Evolutionary conservation across 2,329 filamentous ascomycete species (phyloP).

Genomic region (Didymellaceae sp.): DNA sequence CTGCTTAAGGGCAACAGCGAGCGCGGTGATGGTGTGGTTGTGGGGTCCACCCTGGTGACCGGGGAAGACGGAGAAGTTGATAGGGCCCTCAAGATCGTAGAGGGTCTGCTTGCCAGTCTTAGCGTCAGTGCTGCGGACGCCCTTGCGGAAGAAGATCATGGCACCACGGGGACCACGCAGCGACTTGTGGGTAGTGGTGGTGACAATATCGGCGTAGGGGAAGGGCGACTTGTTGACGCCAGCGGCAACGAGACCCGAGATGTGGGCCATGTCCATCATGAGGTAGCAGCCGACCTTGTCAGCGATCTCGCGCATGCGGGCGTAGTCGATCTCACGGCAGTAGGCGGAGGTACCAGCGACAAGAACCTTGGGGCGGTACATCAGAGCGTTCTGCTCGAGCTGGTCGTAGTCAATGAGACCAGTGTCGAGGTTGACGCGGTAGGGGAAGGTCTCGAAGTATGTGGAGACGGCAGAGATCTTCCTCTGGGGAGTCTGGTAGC

Average conservation of each 20-base stretch:
- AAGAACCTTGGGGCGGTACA: slow-evolving; percentile 95
- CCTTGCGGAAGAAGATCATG: slow-evolving; percentile 98
- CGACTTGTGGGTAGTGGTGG: slow-evolving; percentile 97
- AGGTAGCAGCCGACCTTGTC: slow-evolving; percentile 93
- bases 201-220: slow-evolving; percentile 89
- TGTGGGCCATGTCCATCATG: slow-evolving; percentile 95
- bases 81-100: slow-evolving; percentile 90
- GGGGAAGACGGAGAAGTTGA: slow-evolving; percentile 96
- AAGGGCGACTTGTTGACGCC: slow-evolving; percentile 92
- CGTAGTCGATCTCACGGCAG: slow-evolving; percentile 94
- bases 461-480: slow-evolving; percentile 99
- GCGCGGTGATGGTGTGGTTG: slow-evolving; percentile 97
- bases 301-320: slow-evolving; percentile 86
- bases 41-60: slow-evolving; percentile 98
- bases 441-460: slow-evolving; percentile 98
- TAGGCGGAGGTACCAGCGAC: slow-evolving; percentile 95
- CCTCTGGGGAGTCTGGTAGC: slow-evolving; percentile 93
- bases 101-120: slow-evolving; percentile 86
- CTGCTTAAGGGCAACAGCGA: slow-evolving; percentile 94
- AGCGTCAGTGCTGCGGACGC: slow-evolving; percentile 79
- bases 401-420: slow-evolving; percentile 95
- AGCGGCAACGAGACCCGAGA: slow-evolving; percentile 91
- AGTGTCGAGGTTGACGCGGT: slow-evolving; percentile 87
- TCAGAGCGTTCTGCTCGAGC: slow-evolving; percentile 81
- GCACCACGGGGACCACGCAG: slow-evolving; percentile 92